phyloP scores from a whole-genome alignment of 371 early-diverging fungal species.

The Mortierella sp. region DNA sequence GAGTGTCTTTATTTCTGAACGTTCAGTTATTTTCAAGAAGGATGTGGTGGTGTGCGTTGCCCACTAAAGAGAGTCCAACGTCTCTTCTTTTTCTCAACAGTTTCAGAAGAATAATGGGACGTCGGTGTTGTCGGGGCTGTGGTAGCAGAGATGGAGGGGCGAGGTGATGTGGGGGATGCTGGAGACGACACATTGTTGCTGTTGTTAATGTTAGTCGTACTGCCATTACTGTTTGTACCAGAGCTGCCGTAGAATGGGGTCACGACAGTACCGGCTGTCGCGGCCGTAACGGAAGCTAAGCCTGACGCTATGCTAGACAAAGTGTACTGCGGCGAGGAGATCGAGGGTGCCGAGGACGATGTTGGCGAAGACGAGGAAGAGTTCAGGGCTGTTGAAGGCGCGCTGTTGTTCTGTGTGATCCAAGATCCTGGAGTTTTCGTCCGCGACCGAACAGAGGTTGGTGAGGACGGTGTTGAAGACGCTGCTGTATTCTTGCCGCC shows the following conservation, averaged over 20 bases:
- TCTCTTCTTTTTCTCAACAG: constrained; percentile 24
- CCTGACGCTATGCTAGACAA: not conserved
- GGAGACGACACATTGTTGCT: not conserved
- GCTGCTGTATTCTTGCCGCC: not conserved
- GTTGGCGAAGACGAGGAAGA: not conserved
- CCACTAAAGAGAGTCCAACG: constrained; percentile 44
- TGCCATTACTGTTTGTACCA: not conserved
- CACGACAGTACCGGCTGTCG: not conserved
- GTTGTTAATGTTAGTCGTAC: not conserved
- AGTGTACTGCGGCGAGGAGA: constrained; percentile 3
- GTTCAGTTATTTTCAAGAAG: not conserved
- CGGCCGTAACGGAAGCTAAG: not conserved
- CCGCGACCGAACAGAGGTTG: not conserved
- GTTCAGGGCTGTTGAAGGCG: not conserved
- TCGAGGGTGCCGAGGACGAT: not conserved
- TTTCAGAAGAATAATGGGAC: not conserved
- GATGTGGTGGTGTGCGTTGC: not conserved
- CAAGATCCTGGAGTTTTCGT: not conserved
- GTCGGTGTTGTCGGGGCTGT: constrained; percentile 1
- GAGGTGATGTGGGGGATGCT: not conserved
- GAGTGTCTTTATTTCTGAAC: too few relatives aligned
- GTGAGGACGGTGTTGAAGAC: not conserved
- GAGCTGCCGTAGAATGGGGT: not conserved
- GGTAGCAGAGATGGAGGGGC: not conserved
- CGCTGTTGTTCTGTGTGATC: not conserved